Evolutionary conservation across 257 asterid genomes (phyloP).

Genomic region (Fraxinus pennsylvanica): DNA sequence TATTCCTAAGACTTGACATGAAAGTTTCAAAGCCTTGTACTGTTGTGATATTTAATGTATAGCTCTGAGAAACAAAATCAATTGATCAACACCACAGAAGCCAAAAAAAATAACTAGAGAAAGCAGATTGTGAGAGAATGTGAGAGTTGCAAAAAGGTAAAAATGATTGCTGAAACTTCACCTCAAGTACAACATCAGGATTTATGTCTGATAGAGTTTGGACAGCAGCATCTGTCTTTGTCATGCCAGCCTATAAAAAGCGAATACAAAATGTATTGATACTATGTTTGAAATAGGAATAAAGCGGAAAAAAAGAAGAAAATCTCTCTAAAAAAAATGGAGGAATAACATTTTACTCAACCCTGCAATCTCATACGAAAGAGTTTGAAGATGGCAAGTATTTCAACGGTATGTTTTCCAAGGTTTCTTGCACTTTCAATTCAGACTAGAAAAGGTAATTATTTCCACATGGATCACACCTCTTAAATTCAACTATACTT

Average conservation of each 20-base stretch:
- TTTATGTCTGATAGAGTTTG: constrained; percentile 92
- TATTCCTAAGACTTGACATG: constrained; percentile 76
- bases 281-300: constrained; percentile 20
- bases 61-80: constrained; percentile 64
- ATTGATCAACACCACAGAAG: constrained; percentile 23
- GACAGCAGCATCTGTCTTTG: constrained; percentile 98
- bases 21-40: constrained; percentile 94
- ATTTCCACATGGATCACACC: neutral
- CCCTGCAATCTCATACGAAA: neutral
- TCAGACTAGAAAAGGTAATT: constrained; percentile 5
- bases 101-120: constrained; percentile 10
- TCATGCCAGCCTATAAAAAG: constrained; percentile 76
- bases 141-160: constrained; percentile 10
- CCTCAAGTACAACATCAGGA: constrained; percentile 99
- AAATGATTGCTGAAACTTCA: constrained; percentile 29
- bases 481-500: constrained; percentile 16
- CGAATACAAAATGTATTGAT: constrained; percentile 22
- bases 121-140: neutral
- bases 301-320: constrained; percentile 7
- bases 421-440: constrained; percentile 22
- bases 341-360: constrained; percentile 1
- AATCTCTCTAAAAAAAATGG: neutral
- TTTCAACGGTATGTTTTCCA: neutral
- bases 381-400: constrained; percentile 7
- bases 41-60: constrained; percentile 90